Evolutionary conservation across 805 yeast genomes (phyloP).

Genomic region (Kregervanrija delftensis): DNA sequence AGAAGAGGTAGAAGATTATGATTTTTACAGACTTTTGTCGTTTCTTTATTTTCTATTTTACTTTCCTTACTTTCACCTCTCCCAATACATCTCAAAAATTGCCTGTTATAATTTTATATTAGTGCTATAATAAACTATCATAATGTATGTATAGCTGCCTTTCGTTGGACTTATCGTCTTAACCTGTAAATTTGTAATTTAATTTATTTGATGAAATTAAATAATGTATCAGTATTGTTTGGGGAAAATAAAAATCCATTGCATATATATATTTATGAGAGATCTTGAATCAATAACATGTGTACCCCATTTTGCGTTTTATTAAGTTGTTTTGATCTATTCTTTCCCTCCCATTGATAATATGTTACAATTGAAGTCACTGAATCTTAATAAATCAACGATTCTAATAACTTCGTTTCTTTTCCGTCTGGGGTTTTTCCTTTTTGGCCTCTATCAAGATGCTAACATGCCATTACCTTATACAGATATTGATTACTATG

Average conservation of each 20-base stretch:
- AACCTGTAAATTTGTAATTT: too few species aligned
- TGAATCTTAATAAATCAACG: constrained; percentile 1
- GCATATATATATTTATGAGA: too few species aligned
- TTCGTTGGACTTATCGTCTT: neutral
- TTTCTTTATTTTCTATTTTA: constrained; percentile 4
- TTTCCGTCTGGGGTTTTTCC: constrained; percentile 56
- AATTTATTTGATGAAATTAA: too few species aligned
- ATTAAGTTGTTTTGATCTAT: neutral
- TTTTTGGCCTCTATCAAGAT: constrained; percentile 86
- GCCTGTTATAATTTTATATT: neutral
- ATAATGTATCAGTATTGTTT: too few species aligned
- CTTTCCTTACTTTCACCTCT: constrained; percentile 5
- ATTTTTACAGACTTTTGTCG: constrained; percentile 11
- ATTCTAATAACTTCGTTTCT: constrained; percentile 17
- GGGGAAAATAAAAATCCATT: too few species aligned
- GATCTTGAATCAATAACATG: too few species aligned
- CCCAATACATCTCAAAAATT: constrained; percentile 1
- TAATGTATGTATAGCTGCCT: neutral
- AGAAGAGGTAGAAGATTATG: constrained; percentile 99
- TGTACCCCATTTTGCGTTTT: neutral
- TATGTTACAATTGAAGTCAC: neutral
- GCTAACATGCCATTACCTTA: constrained; percentile 69
- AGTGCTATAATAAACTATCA: constrained; percentile 2
- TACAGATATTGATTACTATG: constrained; percentile 92
- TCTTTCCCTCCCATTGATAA: neutral